These are phyloP conservation scores for Orbilia oligospora DNA, from an alignment of 2,329 filamentous ascomycete species.

Conservation along the genomic window DNA sequence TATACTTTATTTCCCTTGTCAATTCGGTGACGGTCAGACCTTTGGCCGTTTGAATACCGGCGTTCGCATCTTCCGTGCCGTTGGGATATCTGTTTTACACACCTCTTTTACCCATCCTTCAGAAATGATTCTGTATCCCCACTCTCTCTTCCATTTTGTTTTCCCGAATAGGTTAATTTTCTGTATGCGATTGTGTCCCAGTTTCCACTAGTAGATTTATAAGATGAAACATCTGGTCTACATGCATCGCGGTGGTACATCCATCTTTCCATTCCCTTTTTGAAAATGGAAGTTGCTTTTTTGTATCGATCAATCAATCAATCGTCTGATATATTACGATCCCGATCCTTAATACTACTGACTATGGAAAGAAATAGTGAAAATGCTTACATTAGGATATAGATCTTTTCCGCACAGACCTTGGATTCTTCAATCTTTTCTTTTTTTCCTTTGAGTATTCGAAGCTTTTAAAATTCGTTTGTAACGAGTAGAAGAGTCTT, in stretches of 20 bases:
- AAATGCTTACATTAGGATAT: constrained; percentile 2
- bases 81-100: neutral
- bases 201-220: constrained; percentile 5
- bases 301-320: neutral
- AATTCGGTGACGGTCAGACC: constrained; percentile 34
- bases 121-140: constrained; percentile 3
- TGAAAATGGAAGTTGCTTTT: neutral
- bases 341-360: neutral
- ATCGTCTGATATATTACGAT: constrained; percentile 6
- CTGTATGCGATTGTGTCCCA: neutral
- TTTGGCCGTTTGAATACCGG: neutral
- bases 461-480: neutral
- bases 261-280: neutral
- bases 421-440: neutral
- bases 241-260: constrained; percentile 4
- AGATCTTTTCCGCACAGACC: constrained; percentile 8
- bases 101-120: neutral
- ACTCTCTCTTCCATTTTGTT: neutral
- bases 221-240: constrained; percentile 36
- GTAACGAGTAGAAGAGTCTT: neutral
- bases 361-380: neutral
- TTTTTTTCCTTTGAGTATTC: neutral
- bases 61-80: constrained; percentile 26
- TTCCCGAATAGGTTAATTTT: constrained; percentile 1
- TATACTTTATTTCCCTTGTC: neutral